Conservation (phyloP, 192 early-diverging fungal genomes). For the Coemansia sp. region DNA sequence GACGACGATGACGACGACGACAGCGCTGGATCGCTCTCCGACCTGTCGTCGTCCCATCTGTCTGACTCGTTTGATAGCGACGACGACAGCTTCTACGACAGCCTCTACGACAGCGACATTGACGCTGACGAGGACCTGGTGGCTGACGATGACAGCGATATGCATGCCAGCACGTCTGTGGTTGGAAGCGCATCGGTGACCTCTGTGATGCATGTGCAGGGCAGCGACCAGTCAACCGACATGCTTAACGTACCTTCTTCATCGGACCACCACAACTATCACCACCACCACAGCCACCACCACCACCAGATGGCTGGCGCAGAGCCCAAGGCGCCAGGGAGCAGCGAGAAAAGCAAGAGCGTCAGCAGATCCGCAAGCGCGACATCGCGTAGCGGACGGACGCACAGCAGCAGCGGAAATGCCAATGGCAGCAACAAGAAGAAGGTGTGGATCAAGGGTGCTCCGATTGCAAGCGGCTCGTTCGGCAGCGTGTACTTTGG, state of each 20-base stretch:
- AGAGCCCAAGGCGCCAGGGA: slow-evolving; percentile 3
- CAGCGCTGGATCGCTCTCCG: slow-evolving; percentile 26
- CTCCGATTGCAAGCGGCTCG: slow-evolving; percentile 91
- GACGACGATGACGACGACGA: slow-evolving; percentile 7
- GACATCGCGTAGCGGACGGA: slow-evolving; percentile 4
- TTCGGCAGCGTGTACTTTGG: slow-evolving; percentile 95
- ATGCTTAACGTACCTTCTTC: neutral
- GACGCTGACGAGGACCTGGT: slow-evolving; percentile 38
- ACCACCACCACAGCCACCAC: neutral
- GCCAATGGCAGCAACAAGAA: slow-evolving; percentile 25
- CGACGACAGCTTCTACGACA: slow-evolving; percentile 44
- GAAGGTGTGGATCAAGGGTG: slow-evolving; percentile 80
- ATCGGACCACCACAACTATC: neutral
- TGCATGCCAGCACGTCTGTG: neutral
- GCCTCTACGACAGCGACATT: slow-evolving; percentile 43
- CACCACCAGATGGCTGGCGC: neutral
- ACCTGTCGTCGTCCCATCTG: slow-evolving; percentile 23
- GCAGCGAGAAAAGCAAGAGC: neutral
- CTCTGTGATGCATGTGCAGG: slow-evolving; percentile 4
- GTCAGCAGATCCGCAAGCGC: slow-evolving; percentile 6
- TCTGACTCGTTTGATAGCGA: slow-evolving; percentile 43
- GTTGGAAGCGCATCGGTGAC: neutral
- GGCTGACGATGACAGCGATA: slow-evolving; percentile 25
- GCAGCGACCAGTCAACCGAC: slow-evolving; percentile 7
- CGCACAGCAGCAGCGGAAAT: slow-evolving; percentile 4